These are phyloP conservation scores for Rhodomyrtus tomentosa DNA, from an alignment of 345 rosid genomes.

Conservation along the genomic window DNA sequence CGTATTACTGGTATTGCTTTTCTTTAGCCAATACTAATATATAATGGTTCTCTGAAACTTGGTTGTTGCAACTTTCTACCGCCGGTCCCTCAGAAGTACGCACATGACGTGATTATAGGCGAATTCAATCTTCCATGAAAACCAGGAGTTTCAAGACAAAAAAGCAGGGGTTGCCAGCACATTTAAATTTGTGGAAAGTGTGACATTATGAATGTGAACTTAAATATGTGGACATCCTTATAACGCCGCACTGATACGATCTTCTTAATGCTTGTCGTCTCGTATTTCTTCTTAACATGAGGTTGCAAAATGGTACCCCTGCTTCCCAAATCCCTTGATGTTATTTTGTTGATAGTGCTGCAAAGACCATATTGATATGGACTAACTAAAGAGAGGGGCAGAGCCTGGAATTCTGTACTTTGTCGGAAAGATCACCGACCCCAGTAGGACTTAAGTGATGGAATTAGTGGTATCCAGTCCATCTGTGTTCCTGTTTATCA, in stretches of 20 bases:
- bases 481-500: not conserved
- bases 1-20: constrained; percentile 20
- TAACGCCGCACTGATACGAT: not conserved
- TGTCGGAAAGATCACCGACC: not conserved
- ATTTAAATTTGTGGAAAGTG: not conserved
- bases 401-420: not conserved
- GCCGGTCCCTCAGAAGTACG: not conserved
- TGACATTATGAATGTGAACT: not conserved
- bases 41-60: not conserved
- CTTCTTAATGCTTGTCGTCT: not conserved
- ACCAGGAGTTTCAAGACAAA: not conserved
- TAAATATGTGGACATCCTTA: not conserved
- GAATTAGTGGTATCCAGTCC: not conserved
- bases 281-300: not conserved
- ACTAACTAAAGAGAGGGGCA: not conserved
- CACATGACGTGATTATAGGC: not conserved
- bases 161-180: not conserved
- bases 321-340: not conserved
- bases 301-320: not conserved
- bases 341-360: not conserved
- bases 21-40: not conserved
- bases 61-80: not conserved
- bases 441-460: not conserved
- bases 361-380: not conserved
- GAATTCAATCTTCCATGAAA: not conserved